These are phyloP conservation scores for Moniliella sp. DNA, from an alignment of 1,284 basidiomycete genomes.

Conservation along the genomic window DNA sequence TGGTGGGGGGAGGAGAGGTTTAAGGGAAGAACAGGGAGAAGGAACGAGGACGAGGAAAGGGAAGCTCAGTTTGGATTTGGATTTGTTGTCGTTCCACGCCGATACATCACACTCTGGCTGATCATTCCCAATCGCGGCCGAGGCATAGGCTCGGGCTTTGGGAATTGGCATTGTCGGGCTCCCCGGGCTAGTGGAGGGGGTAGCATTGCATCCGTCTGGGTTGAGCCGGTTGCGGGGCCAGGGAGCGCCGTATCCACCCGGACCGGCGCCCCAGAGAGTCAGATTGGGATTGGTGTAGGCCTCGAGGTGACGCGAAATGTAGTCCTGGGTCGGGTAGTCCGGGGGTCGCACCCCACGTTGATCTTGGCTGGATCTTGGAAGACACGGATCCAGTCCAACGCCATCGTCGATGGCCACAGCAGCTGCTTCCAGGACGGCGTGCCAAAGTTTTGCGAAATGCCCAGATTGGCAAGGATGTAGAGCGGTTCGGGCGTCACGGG, in stretches of 20 bases:
- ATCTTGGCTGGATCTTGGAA: no score
- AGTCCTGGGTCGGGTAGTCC: slow-evolving; percentile 21
- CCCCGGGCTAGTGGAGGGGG: slow-evolving; percentile 3
- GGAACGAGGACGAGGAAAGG: no score
- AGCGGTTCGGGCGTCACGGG: no score
- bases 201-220: slow-evolving; percentile 7
- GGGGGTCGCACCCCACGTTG: slow-evolving; percentile 36
- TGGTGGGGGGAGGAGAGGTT: no score
- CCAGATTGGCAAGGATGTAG: no score
- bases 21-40: no score
- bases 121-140: slow-evolving; percentile 2
- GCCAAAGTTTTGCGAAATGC: no score
- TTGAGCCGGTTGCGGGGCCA: slow-evolving; percentile 14
- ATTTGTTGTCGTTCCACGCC: no score
- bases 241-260: slow-evolving; percentile 9
- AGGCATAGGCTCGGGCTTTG: slow-evolving; percentile 2
- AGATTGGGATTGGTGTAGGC: slow-evolving; percentile 25
- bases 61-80: no score
- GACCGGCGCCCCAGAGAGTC: slow-evolving; percentile 21
- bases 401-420: slow-evolving; percentile 8
- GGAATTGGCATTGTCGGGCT: slow-evolving; percentile 3
- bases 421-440: slow-evolving; percentile 7
- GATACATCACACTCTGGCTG: no score
- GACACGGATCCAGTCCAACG: slow-evolving; percentile 8
- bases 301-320: slow-evolving; percentile 22